Percentiles rank a stretch among this genome's conserved stretches.
phyloP scores from a whole-genome alignment of 106 monocot genomes.

The Dendrobium huoshanense region DNA sequence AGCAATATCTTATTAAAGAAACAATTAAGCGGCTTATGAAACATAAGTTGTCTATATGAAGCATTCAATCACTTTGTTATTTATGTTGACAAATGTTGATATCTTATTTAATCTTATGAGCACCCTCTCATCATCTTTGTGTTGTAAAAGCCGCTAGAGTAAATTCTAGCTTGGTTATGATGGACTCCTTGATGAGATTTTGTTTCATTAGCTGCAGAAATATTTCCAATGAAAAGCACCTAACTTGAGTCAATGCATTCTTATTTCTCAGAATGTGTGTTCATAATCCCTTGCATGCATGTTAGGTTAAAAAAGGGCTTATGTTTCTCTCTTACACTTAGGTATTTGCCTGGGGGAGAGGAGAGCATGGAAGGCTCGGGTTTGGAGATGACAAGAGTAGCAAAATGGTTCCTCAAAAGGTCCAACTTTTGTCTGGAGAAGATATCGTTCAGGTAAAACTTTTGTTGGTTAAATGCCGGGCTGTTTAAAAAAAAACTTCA shows the following conservation, averaged over 20 bases:
- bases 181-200: too few species aligned
- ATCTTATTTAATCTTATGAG: too few species aligned
- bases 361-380: conserved; percentile 97
- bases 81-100: too few species aligned
- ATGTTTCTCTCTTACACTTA: conserved; percentile 14
- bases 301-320: neutral
- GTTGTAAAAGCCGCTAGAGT: too few species aligned
- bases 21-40: too few species aligned
- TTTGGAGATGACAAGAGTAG: conserved; percentile 99
- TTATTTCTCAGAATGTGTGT: neutral
- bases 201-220: too few species aligned
- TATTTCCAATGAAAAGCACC: neutral
- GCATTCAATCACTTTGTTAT: too few species aligned
- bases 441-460: conserved; percentile 74
- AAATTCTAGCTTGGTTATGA: too few species aligned
- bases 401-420: conserved; percentile 98
- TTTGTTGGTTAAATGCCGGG: neutral
- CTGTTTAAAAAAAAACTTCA: neutral
- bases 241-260: neutral
- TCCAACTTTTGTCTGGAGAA: conserved; percentile 69
- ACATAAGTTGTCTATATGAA: too few species aligned
- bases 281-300: neutral
- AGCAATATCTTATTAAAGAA: too few species aligned
- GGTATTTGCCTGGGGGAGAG: conserved; percentile 99
- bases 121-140: too few species aligned